These are phyloP conservation scores for Tricholoma bakamatsutake DNA, from an alignment of 768 basidiomycete genomes.

Conservation along the genomic window DNA sequence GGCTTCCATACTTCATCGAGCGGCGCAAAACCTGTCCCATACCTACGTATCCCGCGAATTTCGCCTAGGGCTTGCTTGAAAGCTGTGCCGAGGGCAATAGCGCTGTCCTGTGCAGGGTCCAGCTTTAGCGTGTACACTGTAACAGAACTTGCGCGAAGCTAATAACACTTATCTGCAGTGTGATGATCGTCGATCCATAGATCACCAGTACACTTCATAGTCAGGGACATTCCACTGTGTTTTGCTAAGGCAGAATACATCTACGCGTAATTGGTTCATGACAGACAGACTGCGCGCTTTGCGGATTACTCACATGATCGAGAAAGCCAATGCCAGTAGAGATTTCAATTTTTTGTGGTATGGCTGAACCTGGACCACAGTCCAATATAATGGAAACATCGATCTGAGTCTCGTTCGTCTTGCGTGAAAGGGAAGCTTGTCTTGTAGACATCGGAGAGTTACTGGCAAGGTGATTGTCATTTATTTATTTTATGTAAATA, in stretches of 20 bases:
- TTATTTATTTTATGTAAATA: no score
- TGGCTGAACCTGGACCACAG: constrained; percentile 55
- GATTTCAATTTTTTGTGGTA: constrained; percentile 71
- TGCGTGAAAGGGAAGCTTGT: constrained; percentile 68
- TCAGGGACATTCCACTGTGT: constrained; percentile 90
- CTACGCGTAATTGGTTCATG: constrained; percentile 32
- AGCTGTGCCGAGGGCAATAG: constrained; percentile 80
- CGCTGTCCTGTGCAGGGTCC: constrained; percentile 67
- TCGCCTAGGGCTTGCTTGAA: constrained; percentile 96
- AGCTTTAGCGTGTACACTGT: constrained; percentile 11
- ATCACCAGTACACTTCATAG: constrained; percentile 90
- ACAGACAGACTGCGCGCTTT: not conserved
- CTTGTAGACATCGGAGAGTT: constrained; percentile 30
- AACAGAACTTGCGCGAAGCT: not conserved
- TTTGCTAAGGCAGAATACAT: constrained; percentile 99
- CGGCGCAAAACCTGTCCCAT: constrained; percentile 95
- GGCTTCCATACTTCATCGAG: constrained; percentile 75
- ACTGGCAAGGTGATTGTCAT: not conserved
- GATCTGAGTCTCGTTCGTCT: constrained; percentile 90
- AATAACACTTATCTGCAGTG: constrained; percentile 80
- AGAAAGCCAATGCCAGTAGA: constrained; percentile 98
- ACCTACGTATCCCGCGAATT: constrained; percentile 88
- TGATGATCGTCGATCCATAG: constrained; percentile 99
- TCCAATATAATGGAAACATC: constrained; percentile 81
- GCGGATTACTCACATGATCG: constrained; percentile 68